These are phyloP conservation scores for Lachancea cidri DNA, from an alignment of 805 yeast genomes.

Conservation along the genomic window DNA sequence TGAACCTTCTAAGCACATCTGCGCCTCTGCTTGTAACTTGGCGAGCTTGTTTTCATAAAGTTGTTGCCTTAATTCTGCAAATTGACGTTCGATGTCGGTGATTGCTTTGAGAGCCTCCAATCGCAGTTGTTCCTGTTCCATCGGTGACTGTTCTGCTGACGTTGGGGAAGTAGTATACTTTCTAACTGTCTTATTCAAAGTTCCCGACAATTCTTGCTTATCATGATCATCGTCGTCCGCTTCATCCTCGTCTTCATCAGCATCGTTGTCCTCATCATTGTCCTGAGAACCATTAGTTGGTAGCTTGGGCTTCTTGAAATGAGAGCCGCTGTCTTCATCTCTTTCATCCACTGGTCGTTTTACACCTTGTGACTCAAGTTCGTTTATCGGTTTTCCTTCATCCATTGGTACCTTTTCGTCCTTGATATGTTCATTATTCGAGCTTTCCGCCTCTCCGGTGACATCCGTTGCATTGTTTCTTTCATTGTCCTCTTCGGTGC, in stretches of 20 bases:
- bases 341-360: background rate
- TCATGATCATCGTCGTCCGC: conserved; percentile 10
- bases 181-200: background rate
- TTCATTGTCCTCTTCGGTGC: conserved; percentile 13
- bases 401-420: conserved; percentile 8
- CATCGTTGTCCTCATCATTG: conserved; percentile 10
- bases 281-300: conserved; percentile 9
- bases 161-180: conserved; percentile 1
- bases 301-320: conserved; percentile 9
- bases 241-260: conserved; percentile 7
- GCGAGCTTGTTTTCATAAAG: conserved; percentile 78
- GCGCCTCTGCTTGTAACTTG: conserved; percentile 74
- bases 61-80: conserved; percentile 80
- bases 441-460: conserved; percentile 1
- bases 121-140: conserved; percentile 28
- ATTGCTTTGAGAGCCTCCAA: conserved; percentile 48
- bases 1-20: conserved; percentile 79
- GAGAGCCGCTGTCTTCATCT: background rate
- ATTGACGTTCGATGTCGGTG: conserved; percentile 75
- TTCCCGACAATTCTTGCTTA: conserved; percentile 4
- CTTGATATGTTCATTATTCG: background rate
- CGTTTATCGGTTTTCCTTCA: background rate
- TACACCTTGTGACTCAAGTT: background rate
- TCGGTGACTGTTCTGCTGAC: conserved; percentile 14
- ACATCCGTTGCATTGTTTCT: conserved; percentile 10